Percentiles rank a stretch among this genome's conserved stretches.
These are phyloP conservation scores for Powellomyces hirtus DNA, from an alignment of 192 early-diverging fungal species.

Conservation along the genomic window DNA sequence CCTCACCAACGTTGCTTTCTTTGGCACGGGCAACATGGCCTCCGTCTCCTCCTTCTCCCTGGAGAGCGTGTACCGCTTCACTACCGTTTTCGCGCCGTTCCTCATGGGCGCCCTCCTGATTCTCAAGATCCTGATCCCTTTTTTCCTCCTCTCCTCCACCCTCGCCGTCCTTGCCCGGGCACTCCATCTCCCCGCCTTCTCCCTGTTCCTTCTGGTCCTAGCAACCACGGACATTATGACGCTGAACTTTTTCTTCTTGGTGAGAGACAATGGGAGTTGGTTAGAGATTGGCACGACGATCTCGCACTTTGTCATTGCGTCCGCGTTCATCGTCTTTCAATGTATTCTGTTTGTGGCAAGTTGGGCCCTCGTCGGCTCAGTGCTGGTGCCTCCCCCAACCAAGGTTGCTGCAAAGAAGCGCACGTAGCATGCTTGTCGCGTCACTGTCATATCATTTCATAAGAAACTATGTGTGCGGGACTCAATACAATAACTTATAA, in stretches of 20 bases:
- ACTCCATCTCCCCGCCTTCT: constrained; percentile 80
- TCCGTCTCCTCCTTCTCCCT: constrained; percentile 82
- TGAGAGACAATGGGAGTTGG: constrained; percentile 89
- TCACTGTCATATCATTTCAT: too few species aligned
- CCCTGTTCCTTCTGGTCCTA: constrained; percentile 81
- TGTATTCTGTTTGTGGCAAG: constrained; percentile 82
- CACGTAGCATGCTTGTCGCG: too few species aligned
- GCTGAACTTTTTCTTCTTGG: constrained; percentile 94
- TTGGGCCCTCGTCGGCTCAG: constrained; percentile 54
- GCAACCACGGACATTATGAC: constrained; percentile 91
- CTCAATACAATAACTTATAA: too few species aligned
- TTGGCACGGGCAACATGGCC: constrained; percentile 96
- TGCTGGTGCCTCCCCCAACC: constrained; percentile 40
- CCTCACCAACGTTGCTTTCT: constrained; percentile 91
- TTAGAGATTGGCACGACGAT: constrained; percentile 96
- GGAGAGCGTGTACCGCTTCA: constrained; percentile 84
- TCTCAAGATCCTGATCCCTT: constrained; percentile 90
- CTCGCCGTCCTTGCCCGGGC: constrained; percentile 75
- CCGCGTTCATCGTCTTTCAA: constrained; percentile 88
- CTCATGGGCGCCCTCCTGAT: constrained; percentile 83
- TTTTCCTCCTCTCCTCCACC: constrained; percentile 84
- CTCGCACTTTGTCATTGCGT: constrained; percentile 91
- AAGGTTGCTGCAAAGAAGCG: too few species aligned
- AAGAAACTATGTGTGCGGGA: too few species aligned
- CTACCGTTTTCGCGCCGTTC: constrained; percentile 88